Evolutionary conservation across 2,329 filamentous ascomycete species (phyloP), one percentile per base, ranked within the genome.

Genomic region (Aspergillus sp.): DNA sequence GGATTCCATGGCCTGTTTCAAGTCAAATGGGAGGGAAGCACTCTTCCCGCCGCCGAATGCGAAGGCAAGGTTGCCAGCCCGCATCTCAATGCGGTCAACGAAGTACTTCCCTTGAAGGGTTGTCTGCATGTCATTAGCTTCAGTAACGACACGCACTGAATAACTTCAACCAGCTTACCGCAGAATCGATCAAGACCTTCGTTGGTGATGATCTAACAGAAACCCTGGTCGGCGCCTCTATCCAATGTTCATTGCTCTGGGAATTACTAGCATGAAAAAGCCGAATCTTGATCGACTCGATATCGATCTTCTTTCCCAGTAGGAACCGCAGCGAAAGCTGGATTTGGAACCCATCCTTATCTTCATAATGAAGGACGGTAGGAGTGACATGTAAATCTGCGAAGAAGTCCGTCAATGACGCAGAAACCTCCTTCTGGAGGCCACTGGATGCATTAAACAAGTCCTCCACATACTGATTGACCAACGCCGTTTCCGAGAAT

Each of bases 341-440:
- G 12, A 94, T 53, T 6, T 75, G 72, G 43, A 93, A 89, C 10
- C 82, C 79, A 54, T 96, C 89, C 42, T 71, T 74, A 13, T 76
- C 69, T 1, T 79, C 69, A 30, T 78, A 72, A 48, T 93, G 88
- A 15, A 67, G 61, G 2, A 89, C 77, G 11, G 76, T 71, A 0
- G 75, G 78, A 13, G 80, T 74, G 1, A 94, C 64, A 26, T 75
- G 65, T 3, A 91, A 61, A 13, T 78, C 69, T 5, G 71, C 73
- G 48, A 94, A 93, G 48, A 93, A 86, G 32, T 77, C 78, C 0
- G 71, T 67, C 45, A 95, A 63, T 0, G 81, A 75, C 11, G 85
- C 72, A 4, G 71, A 72, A 29, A 85, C 66, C 40, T 86, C 78
- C 25, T 75, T 68, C 8, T 72, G 61, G 4, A 80, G 54, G 41